phyloP scores from a whole-genome alignment of 1,284 basidiomycete species.

The Golubevia pallescens region DNA sequence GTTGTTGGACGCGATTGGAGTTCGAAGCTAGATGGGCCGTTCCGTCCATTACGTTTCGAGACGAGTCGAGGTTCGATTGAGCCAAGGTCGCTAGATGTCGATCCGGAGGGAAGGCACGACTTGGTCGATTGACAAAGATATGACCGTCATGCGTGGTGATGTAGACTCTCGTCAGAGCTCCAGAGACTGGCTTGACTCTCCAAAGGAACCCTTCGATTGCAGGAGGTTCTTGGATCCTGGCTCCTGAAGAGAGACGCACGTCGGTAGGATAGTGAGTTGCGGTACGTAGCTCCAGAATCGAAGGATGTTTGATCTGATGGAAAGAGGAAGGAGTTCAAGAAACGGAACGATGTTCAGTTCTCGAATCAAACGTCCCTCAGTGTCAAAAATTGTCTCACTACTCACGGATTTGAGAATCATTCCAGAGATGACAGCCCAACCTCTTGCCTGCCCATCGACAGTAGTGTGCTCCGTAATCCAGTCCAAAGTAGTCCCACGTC shows the following conservation, averaged over 20 bases:
- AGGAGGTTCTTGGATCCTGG: constrained; percentile 73
- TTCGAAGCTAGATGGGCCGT: constrained; percentile 16
- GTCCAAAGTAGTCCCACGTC: constrained; percentile 74
- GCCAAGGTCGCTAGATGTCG: constrained; percentile 69
- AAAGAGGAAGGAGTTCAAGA: constrained; percentile 5
- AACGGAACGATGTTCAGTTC: constrained; percentile 4
- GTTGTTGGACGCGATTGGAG: constrained; percentile 25
- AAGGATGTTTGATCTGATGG: constrained; percentile 68
- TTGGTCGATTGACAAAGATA: constrained; percentile 71
- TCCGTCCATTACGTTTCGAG: constrained; percentile 45
- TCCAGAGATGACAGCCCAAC: constrained; percentile 77
- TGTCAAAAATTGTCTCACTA: constrained; percentile 3
- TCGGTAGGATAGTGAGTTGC: constrained; percentile 73
- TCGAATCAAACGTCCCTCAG: constrained; percentile 7
- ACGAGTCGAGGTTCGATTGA: constrained; percentile 40
- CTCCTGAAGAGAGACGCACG: constrained; percentile 70
- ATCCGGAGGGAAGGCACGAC: constrained; percentile 73
- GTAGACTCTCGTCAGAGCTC: constrained; percentile 73
- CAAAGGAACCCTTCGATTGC: constrained; percentile 78
- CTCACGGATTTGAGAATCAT: constrained; percentile 74
- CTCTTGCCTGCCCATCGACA: constrained; percentile 71
- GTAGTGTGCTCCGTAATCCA: constrained; percentile 79
- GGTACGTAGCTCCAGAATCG: constrained; percentile 75
- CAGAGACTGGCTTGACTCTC: constrained; percentile 73
- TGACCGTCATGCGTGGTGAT: constrained; percentile 76